phyloP scores from a whole-genome alignment of 345 rosid genomes.

The Atalantia buxifolia region DNA sequence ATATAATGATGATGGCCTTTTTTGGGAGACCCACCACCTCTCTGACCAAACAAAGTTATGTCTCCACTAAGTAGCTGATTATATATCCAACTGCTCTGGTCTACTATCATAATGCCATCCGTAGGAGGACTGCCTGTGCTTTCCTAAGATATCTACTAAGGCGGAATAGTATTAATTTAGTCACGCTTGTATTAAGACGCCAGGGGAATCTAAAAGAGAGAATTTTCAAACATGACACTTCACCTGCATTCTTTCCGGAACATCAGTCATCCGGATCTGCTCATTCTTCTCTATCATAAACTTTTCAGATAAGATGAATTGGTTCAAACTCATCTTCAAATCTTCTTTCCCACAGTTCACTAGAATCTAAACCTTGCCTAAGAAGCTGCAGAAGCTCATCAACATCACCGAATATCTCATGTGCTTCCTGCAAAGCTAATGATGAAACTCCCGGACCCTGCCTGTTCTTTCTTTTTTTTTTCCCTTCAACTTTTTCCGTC shows the following conservation, averaged over 20 bases:
- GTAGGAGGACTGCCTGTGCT: conserved; percentile 63
- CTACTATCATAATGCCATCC: conserved; percentile 45
- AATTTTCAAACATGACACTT: background rate
- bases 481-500: conserved; percentile 57
- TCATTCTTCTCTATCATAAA: conserved; percentile 96
- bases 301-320: conserved; percentile 74
- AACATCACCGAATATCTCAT: conserved; percentile 88
- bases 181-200: background rate
- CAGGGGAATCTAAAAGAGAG: conserved; percentile 11
- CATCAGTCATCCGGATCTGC: conserved; percentile 61
- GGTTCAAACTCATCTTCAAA: conserved; percentile 97
- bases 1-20: conserved; percentile 36
- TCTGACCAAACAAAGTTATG: conserved; percentile 30
- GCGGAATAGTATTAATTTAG: background rate
- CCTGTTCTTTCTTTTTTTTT: conserved; percentile 72
- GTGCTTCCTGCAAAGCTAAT: conserved; percentile 78
- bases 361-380: conserved; percentile 60
- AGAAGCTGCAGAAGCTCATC: conserved; percentile 69
- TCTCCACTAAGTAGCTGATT: conserved; percentile 49
- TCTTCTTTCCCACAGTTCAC: conserved; percentile 66
- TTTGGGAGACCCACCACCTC: conserved; percentile 1
- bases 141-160: conserved; percentile 67
- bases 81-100: conserved; percentile 76
- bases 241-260: conserved; percentile 95
- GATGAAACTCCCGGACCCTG: conserved; percentile 72